Evolutionary conservation across 163 green algal species (phyloP).

Genomic region (Chlorella variabilis): DNA sequence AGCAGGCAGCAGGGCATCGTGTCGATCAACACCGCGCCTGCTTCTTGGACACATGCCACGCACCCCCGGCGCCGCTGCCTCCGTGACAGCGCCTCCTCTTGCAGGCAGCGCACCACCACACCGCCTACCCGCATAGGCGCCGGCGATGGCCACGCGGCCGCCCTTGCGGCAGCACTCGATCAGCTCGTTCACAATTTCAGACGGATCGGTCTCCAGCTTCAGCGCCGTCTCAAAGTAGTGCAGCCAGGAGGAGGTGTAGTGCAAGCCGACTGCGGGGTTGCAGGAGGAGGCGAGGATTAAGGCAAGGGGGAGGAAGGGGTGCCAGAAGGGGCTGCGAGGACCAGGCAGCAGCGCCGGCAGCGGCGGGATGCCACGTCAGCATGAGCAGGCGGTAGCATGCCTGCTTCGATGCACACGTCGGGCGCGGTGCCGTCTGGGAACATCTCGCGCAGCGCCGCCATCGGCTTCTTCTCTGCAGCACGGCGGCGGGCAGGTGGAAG

Average conservation of each 20-base stretch:
- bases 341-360: too few species aligned
- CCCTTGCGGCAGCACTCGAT: constrained; percentile 72
- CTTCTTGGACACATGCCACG: too few species aligned
- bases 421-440: constrained; percentile 49
- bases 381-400: too few species aligned
- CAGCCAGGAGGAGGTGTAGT: constrained; percentile 57
- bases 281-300: too few species aligned
- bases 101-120: not conserved
- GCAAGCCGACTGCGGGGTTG: constrained; percentile 72
- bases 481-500: too few species aligned
- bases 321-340: too few species aligned
- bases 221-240: constrained; percentile 71
- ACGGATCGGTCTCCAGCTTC: constrained; percentile 73
- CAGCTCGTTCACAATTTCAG: constrained; percentile 82
- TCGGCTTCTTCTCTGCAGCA: constrained; percentile 29
- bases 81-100: too few species aligned
- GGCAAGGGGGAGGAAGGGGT: too few species aligned
- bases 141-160: constrained; percentile 9
- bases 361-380: too few species aligned
- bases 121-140: constrained; percentile 3
- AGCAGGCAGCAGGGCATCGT: not conserved
- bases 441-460: constrained; percentile 55
- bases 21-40: not conserved
- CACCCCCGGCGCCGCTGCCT: too few species aligned
- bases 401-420: constrained; percentile 79